Percentiles rank a stretch among this genome's conserved stretches.
phyloP scores from a whole-genome alignment of 352 stramenopile genomes.

The Elongisporangium anandrum region DNA sequence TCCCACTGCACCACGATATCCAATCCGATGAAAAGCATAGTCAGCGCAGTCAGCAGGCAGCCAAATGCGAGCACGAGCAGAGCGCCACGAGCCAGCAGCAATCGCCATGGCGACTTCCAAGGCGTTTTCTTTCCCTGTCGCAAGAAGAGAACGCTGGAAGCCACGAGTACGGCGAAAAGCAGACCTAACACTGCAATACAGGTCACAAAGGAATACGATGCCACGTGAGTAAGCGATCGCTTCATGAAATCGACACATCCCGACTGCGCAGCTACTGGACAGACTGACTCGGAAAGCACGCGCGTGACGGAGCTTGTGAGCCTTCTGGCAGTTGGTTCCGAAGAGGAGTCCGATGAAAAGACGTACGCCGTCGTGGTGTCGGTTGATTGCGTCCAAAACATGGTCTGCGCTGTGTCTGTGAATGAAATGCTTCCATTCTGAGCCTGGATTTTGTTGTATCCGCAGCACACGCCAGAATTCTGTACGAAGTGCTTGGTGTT shows the following conservation, averaged over 20 bases:
- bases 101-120: conserved; percentile 9
- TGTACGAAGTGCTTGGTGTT: conserved; percentile 43
- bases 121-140: conserved; percentile 17
- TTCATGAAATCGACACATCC: conserved; percentile 32
- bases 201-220: conserved; percentile 5
- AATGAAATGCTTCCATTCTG: conserved; percentile 29
- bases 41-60: conserved; percentile 24
- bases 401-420: conserved; percentile 22
- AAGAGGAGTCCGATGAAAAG: conserved; percentile 6
- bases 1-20: conserved; percentile 31
- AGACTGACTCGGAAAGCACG: conserved; percentile 6
- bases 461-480: conserved; percentile 44
- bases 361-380: conserved; percentile 12
- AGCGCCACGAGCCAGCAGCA: conserved; percentile 4
- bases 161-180: conserved; percentile 15
- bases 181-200: conserved; percentile 10
- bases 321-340: not conserved
- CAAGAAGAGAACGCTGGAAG: conserved; percentile 18
- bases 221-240: conserved; percentile 20
- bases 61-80: conserved; percentile 10
- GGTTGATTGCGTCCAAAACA: conserved; percentile 23
- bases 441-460: conserved; percentile 22
- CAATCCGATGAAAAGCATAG: conserved; percentile 24
- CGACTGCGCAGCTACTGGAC: conserved; percentile 9
- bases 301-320: conserved; percentile 6